Conservation (phyloP, 1,139 yeast genomes). For the Pichia sp. region DNA sequence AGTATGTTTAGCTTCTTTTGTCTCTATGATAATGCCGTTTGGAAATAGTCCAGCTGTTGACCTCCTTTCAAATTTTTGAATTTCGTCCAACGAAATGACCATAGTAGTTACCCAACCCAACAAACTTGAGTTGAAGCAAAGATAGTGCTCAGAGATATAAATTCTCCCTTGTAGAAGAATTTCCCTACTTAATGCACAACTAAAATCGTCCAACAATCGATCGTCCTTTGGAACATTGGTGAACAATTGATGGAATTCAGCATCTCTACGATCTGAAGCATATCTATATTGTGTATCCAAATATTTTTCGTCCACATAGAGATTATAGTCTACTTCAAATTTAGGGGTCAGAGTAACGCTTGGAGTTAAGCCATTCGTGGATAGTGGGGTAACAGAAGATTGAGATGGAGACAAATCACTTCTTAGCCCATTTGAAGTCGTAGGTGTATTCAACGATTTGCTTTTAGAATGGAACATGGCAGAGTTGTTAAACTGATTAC, state of each 20-base stretch:
- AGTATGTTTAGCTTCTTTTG: conserved; percentile 61
- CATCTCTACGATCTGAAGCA: conserved; percentile 68
- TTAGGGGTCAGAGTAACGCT: conserved; percentile 3
- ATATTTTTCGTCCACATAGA: conserved; percentile 40
- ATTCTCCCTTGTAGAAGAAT: conserved; percentile 88
- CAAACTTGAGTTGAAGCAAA: conserved; percentile 89
- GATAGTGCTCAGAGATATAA: conserved; percentile 72
- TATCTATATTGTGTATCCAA: conserved; percentile 43
- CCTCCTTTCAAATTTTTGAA: conserved; percentile 70
- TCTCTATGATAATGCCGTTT: conserved; percentile 78
- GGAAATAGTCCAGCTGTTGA: conserved; percentile 88
- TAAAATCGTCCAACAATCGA: conserved; percentile 73
- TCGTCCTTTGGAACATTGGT: conserved; percentile 66
- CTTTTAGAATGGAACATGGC: conserved; percentile 5
- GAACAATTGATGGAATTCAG: conserved; percentile 77
- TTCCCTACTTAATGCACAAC: conserved; percentile 87
- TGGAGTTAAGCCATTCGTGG: background rate
- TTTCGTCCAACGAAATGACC: conserved; percentile 67
- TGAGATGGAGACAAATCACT: background rate
- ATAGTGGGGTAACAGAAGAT: background rate
- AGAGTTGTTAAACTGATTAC: background rate
- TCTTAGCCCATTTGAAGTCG: background rate
- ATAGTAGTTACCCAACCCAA: conserved; percentile 90
- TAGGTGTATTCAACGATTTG: conserved; percentile 20
- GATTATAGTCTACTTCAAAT: conserved; percentile 30